Base-by-base conservation (phyloP, 225 moss, liverwort and hornwort genomes). In the Physcomitrellopsis africana region DNA sequence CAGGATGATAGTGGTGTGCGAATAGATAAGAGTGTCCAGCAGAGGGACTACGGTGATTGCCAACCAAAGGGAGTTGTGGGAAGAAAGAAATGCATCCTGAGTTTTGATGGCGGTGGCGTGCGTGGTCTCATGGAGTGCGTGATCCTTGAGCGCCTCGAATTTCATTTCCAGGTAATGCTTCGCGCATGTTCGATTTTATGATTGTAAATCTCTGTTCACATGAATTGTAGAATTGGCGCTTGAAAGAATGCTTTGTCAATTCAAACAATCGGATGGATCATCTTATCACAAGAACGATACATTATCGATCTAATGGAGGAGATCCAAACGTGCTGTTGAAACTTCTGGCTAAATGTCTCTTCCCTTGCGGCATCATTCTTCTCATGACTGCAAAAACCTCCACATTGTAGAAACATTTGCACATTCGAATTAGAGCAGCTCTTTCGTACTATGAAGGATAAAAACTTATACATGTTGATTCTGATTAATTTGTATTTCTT, bases 81-180 rank as follows among this genome's bases (percentile, higher is more conserved):
- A 51, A 76, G 12, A 59, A 80, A 80, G 83, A 72, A 64, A 51
- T 80, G 80, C 59, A 37, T 84, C 14, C 65, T 80, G n/a, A 84
- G 83, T 51, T 44, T 77, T 10, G 80, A 84, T 59, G 83, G 77
- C 16, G 69, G 83, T 32, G 80, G 76, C 52, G 77, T 84, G 51
- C 77, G 77, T 27, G 80, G 80, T 51, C 32, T 84, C 37, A 69
- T 80, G 10, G 68, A 72, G 16, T 10, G 65, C 1, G 76, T 80
- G 57, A 45, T 77, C 0, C 26, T 84, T 20, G 83, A 84, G 54
- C 72, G 65, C 41, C 80, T 84, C 47, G 77, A 84, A 68, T 69
- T 52, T 17, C 65, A 77, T 63, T 60, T 84, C 46, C 77, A 84
- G 69, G 80, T 73, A 41, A 72, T 63, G 27, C 20, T 76, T 20